Evolutionary conservation across 768 basidiomycete genomes (phyloP), one percentile per base, ranked within the genome.

Genomic region (Mycena epipterygia): DNA sequence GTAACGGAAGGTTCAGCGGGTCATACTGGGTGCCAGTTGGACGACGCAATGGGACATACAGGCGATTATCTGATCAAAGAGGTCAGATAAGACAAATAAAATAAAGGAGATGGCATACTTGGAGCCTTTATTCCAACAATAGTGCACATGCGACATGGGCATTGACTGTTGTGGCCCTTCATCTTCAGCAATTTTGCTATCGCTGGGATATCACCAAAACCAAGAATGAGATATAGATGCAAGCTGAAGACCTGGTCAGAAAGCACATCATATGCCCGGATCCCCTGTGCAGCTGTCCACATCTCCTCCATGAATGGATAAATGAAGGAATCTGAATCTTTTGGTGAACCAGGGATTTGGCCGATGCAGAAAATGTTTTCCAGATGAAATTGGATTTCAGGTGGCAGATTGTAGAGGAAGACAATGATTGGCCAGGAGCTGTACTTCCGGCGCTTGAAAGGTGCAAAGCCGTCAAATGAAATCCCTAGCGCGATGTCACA

Each of bases 401-500:
- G 82, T 4, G 79, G 81, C 0, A 84, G 73, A 52, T 84, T 85
- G 75, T 68, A 62, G 35, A 62, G 41, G 44, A 68, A 68, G 0
- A 81, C 21, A n/a, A 85, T 64, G 8, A 84, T 56, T 0, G 81
- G 84, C 76, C 82, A 84, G 3, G 75, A 74, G 0, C 78, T 80
- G 11, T 73, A 64, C 2, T 67, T 74, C 0, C 75, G 72, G 3
- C 77, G 71, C 41, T 77, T 76, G 66, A 79, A 82, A 12, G 80
- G 77, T 0, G 72, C 60, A 57, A 84, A 84, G 1, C 84, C 81
- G 66, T 86, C 81, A 0, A 77, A 79, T 2, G 79, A 80, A 0
- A 84, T 63, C 0, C 77, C 79, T 0, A 85, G 71, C 2, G 82
- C 83, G 6, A 86, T 71, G 52, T 85, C 84, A 9, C 72, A 75